These are phyloP conservation scores for Pythium aristosporum DNA, from an alignment of 352 stramenopile genomes.

Conservation along the genomic window DNA sequence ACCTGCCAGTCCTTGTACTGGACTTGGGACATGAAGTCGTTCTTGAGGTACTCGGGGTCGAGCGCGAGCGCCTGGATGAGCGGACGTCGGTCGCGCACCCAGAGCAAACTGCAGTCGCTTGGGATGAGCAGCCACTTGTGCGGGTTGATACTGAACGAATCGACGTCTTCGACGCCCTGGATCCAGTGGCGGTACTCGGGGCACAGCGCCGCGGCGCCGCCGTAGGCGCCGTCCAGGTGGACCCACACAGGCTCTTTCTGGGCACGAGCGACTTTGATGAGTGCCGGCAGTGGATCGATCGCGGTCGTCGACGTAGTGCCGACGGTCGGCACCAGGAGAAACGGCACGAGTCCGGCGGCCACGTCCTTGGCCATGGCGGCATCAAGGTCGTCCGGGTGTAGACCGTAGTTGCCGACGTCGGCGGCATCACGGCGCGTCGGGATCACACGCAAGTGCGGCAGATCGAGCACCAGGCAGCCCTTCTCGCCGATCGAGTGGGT, in stretches of 20 bases:
- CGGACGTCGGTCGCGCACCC: conserved; percentile 55
- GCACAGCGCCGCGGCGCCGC: conserved; percentile 47
- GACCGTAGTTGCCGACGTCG: conserved; percentile 49
- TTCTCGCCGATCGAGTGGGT: conserved; percentile 70
- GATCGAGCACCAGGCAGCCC: conserved; percentile 64
- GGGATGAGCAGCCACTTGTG: conserved; percentile 78
- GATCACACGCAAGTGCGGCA: conserved; percentile 54
- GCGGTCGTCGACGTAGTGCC: conserved; percentile 63
- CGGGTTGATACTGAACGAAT: conserved; percentile 72
- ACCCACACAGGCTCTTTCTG: conserved; percentile 52
- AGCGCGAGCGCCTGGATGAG: conserved; percentile 56
- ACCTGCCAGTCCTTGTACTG: conserved; percentile 84
- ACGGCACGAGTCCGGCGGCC: conserved; percentile 48
- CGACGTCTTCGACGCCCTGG: conserved; percentile 51
- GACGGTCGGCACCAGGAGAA: conserved; percentile 59
- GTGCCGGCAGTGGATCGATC: conserved; percentile 47
- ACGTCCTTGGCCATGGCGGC: conserved; percentile 53
- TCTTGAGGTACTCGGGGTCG: conserved; percentile 71
- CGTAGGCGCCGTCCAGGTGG: conserved; percentile 67
- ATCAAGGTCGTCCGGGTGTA: conserved; percentile 47
- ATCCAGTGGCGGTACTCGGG: conserved; percentile 55
- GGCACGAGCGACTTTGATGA: conserved; percentile 39
- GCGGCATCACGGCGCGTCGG: conserved; percentile 44
- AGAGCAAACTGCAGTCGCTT: conserved; percentile 66
- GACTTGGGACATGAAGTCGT: conserved; percentile 56